These are phyloP conservation scores for Salix arbutifolia DNA, from an alignment of 345 rosid genomes.

Conservation along the genomic window DNA sequence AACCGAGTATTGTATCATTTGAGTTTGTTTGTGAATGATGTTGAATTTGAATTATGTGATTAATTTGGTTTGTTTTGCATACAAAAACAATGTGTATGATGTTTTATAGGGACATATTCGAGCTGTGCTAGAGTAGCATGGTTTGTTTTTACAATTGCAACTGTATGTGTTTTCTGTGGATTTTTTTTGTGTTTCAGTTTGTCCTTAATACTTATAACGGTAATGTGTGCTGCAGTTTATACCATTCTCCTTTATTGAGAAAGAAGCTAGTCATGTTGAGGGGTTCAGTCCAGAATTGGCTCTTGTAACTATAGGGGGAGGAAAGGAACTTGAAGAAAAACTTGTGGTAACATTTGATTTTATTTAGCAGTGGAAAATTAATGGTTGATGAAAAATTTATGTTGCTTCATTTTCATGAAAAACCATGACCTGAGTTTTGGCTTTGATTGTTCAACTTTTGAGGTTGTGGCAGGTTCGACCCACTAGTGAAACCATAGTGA, in stretches of 20 bases:
- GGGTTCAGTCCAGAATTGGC: constrained; percentile 95
- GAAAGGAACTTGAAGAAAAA: constrained; percentile 93
- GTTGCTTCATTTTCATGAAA: neutral
- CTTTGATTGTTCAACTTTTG: constrained; percentile 67
- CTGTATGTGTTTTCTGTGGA: neutral
- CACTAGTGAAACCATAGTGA: constrained; percentile 91
- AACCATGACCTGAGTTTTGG: constrained; percentile 37
- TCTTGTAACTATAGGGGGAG: constrained; percentile 83
- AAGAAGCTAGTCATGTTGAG: constrained; percentile 94
- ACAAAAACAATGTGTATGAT: neutral
- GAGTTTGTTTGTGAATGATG: neutral
- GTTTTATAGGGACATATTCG: neutral
- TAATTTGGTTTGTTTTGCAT: neutral
- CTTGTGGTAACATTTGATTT: constrained; percentile 60
- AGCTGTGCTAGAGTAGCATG: neutral
- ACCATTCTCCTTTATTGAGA: constrained; percentile 95
- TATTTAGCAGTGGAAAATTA: neutral
- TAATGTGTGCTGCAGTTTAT: constrained; percentile 47
- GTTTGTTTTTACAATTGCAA: neutral
- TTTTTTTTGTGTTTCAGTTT: neutral
- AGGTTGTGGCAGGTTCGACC: constrained; percentile 98
- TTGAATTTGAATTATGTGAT: neutral
- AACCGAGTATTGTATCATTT: neutral
- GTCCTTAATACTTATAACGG: neutral
- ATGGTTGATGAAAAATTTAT: neutral